These are phyloP conservation scores for Geosmithia morbida DNA, from an alignment of 2,329 filamentous ascomycete genomes.

Conservation along the genomic window DNA sequence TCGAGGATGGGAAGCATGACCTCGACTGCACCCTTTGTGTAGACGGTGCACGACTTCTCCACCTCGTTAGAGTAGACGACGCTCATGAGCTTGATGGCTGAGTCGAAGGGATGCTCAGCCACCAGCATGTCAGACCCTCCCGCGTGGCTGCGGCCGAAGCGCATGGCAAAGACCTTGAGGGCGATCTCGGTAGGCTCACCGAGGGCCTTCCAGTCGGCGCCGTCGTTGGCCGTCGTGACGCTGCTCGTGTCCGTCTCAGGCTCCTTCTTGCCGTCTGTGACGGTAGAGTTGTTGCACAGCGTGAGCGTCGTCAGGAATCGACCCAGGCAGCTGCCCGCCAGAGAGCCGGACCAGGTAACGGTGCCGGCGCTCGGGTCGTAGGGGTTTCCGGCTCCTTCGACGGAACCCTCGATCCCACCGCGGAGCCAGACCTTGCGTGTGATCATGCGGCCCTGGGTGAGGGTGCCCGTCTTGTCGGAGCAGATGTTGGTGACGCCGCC, in stretches of 20 bases:
- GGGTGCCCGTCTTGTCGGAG: constrained; percentile 56
- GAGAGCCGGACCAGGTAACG: constrained; percentile 26
- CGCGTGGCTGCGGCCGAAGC: constrained; percentile 40
- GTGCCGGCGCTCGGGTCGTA: constrained; percentile 45
- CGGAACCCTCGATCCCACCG: constrained; percentile 33
- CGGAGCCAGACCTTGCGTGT: constrained; percentile 47
- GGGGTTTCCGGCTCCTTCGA: constrained; percentile 41
- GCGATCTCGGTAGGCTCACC: constrained; percentile 63
- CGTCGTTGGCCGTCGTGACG: constrained; percentile 24
- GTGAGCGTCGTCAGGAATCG: constrained; percentile 39
- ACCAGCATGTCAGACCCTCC: constrained; percentile 30
- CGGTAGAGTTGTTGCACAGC: constrained; percentile 45
- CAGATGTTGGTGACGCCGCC: constrained; percentile 58
- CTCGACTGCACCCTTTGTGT: constrained; percentile 45
- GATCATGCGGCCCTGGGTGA: constrained; percentile 54
- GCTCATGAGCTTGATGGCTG: constrained; percentile 60
- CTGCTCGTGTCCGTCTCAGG: constrained; percentile 30
- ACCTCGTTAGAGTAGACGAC: constrained; percentile 39
- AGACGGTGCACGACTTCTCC: constrained; percentile 25
- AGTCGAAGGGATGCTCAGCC: constrained; percentile 60
- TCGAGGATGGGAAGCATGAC: constrained; percentile 37
- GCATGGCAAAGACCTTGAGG: constrained; percentile 57
- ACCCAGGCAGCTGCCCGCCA: constrained; percentile 24
- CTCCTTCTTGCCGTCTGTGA: constrained; percentile 32
- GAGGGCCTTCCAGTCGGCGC: constrained; percentile 38